These are phyloP conservation scores for Plasmodium blacklocki DNA, from an alignment of 169 alveolate genomes.

Conservation along the genomic window DNA sequence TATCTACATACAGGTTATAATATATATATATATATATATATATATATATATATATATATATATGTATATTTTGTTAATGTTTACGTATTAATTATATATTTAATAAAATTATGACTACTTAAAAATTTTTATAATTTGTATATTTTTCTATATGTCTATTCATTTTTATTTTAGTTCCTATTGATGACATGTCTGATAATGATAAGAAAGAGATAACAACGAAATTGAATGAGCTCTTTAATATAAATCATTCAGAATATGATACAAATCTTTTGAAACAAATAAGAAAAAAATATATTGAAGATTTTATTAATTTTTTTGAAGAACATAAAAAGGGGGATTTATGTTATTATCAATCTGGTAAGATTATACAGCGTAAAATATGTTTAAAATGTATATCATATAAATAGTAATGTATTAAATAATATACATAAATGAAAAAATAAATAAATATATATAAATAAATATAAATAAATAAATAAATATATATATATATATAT, in stretches of 20 bases:
- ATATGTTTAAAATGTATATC: neutral
- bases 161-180: constrained; percentile 8
- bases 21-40: neutral
- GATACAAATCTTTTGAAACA: constrained; percentile 14
- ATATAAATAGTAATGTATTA: neutral
- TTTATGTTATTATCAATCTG: constrained; percentile 59
- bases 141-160: neutral
- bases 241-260: constrained; percentile 23
- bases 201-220: constrained; percentile 18
- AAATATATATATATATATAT: neutral
- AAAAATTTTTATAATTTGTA: neutral
- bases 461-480: neutral
- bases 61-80: neutral
- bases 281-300: constrained; percentile 34
- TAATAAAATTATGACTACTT: neutral
- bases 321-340: constrained; percentile 55
- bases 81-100: neutral
- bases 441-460: neutral
- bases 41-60: neutral
- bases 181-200: constrained; percentile 22
- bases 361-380: constrained; percentile 3
- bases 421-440: neutral
- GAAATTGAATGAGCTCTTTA: constrained; percentile 26
- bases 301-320: constrained; percentile 31
- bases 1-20: constrained; percentile 47